Evolutionary conservation across 1,284 basidiomycete genomes (phyloP).

Genomic region (Fomitiporia mediterranea): DNA sequence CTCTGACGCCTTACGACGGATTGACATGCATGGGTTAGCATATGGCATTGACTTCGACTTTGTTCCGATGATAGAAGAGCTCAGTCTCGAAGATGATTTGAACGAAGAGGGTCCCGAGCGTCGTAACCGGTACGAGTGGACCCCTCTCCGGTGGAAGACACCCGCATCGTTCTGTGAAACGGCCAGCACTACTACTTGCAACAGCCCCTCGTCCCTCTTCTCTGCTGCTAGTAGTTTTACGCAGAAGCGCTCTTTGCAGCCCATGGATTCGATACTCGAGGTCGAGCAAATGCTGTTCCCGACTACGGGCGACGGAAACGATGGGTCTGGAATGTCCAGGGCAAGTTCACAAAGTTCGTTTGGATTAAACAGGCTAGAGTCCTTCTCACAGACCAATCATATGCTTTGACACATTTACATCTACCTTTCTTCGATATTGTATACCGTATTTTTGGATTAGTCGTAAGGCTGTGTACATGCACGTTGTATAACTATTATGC

Average conservation of each 20-base stretch:
- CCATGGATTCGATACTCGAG: not conserved
- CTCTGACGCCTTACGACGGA: not conserved
- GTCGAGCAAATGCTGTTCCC: no score
- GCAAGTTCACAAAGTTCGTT: not conserved
- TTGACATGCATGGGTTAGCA: not conserved
- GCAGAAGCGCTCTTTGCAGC: no score
- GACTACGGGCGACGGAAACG: no score
- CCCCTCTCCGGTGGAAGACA: not conserved
- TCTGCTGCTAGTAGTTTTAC: no score
- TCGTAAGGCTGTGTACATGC: not conserved
- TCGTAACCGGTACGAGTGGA: not conserved
- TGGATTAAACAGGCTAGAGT: not conserved
- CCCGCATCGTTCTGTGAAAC: no score
- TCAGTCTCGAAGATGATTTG: conserved; percentile 1
- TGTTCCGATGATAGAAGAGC: not conserved
- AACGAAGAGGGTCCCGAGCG: not conserved
- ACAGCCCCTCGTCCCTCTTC: no score
- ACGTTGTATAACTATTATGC: not conserved
- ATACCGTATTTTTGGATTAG: not conserved
- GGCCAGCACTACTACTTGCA: no score
- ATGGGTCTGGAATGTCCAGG: not conserved
- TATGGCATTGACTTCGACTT: not conserved
- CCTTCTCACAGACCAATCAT: not conserved
- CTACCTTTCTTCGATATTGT: not conserved
- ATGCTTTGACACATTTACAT: not conserved